Conservation (phyloP, 2,329 filamentous ascomycete genomes). For the Cladosporium cucumerinum region DNA sequence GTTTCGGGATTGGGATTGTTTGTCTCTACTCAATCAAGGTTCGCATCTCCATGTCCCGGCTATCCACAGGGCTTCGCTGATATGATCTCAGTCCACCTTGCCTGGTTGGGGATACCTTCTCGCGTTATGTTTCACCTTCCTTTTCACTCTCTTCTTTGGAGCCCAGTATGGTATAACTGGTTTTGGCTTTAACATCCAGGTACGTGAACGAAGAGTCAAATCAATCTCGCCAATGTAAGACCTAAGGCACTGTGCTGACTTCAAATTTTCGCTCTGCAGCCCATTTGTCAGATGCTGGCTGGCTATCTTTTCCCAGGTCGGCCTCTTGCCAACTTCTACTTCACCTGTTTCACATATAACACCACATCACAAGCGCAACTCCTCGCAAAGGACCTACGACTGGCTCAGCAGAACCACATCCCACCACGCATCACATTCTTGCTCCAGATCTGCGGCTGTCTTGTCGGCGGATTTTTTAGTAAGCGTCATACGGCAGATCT, state of each 20-base stretch:
- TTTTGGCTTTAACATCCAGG: slow-evolving; percentile 40
- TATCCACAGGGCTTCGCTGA: background rate
- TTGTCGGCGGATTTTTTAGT: slow-evolving; percentile 45
- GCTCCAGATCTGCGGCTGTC: slow-evolving; percentile 43
- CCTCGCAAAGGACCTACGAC: slow-evolving; percentile 35
- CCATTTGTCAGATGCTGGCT: slow-evolving; percentile 47
- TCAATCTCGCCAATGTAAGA: slow-evolving; percentile 7
- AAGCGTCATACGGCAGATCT: slow-evolving; percentile 40
- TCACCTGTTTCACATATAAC: slow-evolving; percentile 32
- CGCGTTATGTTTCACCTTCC: slow-evolving; percentile 34
- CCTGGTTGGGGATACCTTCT: slow-evolving; percentile 34
- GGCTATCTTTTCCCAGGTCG: slow-evolving; percentile 46
- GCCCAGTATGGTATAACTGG: slow-evolving; percentile 31
- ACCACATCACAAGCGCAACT: slow-evolving; percentile 30
- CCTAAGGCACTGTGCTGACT: background rate
- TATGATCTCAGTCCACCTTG: slow-evolving; percentile 8
- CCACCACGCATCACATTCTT: slow-evolving; percentile 45
- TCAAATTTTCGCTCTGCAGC: background rate
- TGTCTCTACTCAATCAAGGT: slow-evolving; percentile 29
- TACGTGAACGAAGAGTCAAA: background rate
- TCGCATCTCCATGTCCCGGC: no score
- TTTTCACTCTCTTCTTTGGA: slow-evolving; percentile 32
- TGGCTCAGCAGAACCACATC: slow-evolving; percentile 39
- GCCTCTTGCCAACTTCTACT: slow-evolving; percentile 35
- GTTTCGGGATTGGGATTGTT: slow-evolving; percentile 26